Percentiles rank a stretch among this genome's conserved stretches.
phyloP scores from a whole-genome alignment of 1,284 basidiomycete genomes.

The Sporisorium scitamineum region DNA sequence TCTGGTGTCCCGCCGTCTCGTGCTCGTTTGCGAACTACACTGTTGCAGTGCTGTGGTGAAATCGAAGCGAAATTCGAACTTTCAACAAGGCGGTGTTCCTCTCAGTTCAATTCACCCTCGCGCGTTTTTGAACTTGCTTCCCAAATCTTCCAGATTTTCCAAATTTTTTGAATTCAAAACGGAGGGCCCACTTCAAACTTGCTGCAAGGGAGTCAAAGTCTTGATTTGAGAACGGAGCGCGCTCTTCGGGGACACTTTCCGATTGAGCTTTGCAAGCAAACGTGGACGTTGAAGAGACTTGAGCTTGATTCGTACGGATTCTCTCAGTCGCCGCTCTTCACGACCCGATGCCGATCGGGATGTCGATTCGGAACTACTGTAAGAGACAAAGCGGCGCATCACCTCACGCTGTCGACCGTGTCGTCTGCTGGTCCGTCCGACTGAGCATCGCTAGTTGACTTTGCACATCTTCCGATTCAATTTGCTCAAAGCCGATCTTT shows the following conservation, averaged over 20 bases:
- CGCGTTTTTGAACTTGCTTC: not conserved
- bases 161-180: slow-evolving; percentile 10
- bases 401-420: no score
- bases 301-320: not conserved
- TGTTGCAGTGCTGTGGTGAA: slow-evolving; percentile 5
- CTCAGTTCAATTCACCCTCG: not conserved
- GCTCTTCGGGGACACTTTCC: not conserved
- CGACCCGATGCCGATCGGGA: no score
- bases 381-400: no score
- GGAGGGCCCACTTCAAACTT: not conserved
- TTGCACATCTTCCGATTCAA: not conserved
- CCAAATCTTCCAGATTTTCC: slow-evolving; percentile 25
- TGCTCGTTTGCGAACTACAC: not conserved
- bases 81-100: slow-evolving; percentile 13
- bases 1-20: not conserved
- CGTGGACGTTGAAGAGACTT: not conserved
- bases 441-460: no score
- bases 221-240: not conserved
- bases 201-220: slow-evolving; percentile 1
- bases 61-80: slow-evolving; percentile 25
- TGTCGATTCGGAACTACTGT: no score
- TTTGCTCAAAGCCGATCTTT: not conserved
- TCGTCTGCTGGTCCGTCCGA: no score
- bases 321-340: not conserved
- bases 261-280: no score